Conservation (phyloP, 306 rosid genomes). For the Fragaria iinumae region DNA sequence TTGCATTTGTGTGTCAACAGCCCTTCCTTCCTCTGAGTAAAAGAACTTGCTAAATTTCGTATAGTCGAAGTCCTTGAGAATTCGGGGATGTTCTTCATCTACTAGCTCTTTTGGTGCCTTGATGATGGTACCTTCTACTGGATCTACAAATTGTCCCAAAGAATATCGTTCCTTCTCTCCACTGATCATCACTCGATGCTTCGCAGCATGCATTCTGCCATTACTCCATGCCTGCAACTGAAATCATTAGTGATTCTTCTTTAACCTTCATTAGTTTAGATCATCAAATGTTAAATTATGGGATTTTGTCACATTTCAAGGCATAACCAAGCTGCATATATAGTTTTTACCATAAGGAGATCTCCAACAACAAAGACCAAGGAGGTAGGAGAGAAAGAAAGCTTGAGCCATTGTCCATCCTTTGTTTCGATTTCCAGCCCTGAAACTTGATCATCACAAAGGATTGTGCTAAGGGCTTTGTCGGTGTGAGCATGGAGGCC, state of each 20-base stretch:
- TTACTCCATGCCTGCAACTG: conserved; percentile 46
- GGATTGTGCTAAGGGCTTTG: background rate
- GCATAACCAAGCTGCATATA: background rate
- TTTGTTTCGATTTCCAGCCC: conserved; percentile 24
- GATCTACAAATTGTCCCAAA: conserved; percentile 38
- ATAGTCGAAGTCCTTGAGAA: conserved; percentile 45
- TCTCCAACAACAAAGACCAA: conserved; percentile 21
- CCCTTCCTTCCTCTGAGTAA: background rate
- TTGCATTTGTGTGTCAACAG: background rate
- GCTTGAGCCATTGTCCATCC: conserved; percentile 21
- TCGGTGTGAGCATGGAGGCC: conserved; percentile 15
- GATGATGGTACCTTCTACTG: conserved; percentile 37
- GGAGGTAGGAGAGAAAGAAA: conserved; percentile 12
- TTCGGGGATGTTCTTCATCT: conserved; percentile 51
- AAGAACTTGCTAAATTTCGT: background rate
- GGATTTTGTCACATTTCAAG: background rate
- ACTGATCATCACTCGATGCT: conserved; percentile 54
- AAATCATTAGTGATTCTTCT: background rate
- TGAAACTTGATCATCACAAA: conserved; percentile 15
- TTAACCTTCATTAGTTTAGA: too few species aligned
- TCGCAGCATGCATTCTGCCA: conserved; percentile 43
- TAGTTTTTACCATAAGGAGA: conserved; percentile 18
- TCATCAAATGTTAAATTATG: too few species aligned
- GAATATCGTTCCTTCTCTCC: conserved; percentile 54
- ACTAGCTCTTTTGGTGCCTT: conserved; percentile 52